Evolutionary conservation across 2,329 filamentous ascomycete species (phyloP), one percentile per base, ranked within the genome.

Genomic region (Calonectria pteridis): DNA sequence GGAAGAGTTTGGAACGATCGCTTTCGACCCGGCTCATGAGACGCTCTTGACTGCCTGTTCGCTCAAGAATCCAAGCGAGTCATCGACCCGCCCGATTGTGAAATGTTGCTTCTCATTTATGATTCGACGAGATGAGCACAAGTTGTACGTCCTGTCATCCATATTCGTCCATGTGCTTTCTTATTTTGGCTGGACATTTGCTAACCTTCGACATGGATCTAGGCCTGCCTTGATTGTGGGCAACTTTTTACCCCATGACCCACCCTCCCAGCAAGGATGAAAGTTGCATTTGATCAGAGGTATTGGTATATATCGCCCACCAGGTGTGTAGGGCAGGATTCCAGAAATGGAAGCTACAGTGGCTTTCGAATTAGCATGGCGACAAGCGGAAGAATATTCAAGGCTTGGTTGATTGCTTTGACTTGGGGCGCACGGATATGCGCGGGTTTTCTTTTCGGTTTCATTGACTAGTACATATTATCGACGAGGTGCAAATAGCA

Each of bases 1-100:
- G 97, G 97, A 99, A 85, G 98, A 99, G 81, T 99, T 99, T 82
- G 96, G 96, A 65, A 96, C 95, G 6, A 98, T 99, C 80, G 97
- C 97, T 13, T 99, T 99, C 84, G 97, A 99, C 82, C 92, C 93
- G 71, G 93, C 92, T 13, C 97, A 98, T 83, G 98, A 99, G 83
- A 97, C 96, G 28, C 95, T 99, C 81, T 88, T 99, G 78, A 99
- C 97, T 28, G 96, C 94, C 77, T 99, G 97, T 83, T 94, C 94
- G 14, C 86, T 99, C 75, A 98, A 98, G 84, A 96, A 93, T 77
- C 96, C 94, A 4, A 91, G 92, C 76, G 89, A 92, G 65, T 90
- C 90, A 73, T 92, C 93, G 4, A 91, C 91, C 55, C 91, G 93
- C 68, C 91, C 93, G 26, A 92, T 94, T 49, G 93, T 98, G 73